Base-by-base conservation (phyloP, 176 grass and related monocot genomes). In the Paspalum notatum region DNA sequence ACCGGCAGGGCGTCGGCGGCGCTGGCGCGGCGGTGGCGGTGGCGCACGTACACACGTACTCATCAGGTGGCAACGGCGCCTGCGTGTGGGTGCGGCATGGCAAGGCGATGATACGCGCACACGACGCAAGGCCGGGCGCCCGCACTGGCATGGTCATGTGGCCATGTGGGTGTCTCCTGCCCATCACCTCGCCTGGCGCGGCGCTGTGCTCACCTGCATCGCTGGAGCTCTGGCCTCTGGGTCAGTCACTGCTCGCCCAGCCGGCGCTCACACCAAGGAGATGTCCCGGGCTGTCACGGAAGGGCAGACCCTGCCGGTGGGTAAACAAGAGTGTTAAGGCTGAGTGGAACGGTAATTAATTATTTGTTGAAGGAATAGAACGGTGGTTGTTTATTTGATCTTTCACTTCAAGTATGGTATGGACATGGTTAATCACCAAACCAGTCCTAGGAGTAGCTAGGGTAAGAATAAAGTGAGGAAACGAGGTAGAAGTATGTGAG, bases 261-360 rank as follows among this genome's bases (percentile, higher is more conserved):
- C 75, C 76, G 61, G 61, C 62, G 45, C 76, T 39, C 27, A 79
- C 46, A 12, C 60, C 75, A n/a, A 65, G 26, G 47, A 37, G 57
- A 38, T 78, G 59, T 64, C 42, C 10, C 8, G 17, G 42, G 0
- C 58, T 62, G 10, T 77, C 32, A 37, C 41, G 24, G 5, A 48
- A 17, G 13, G 8, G 73, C 54, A 26, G 4, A 16, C 14, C 12
- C 39, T 25, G 72, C 40, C 14, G 53, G 53, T 20, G 24, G 17
- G 39, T 41, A 21, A 66, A 62, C 11, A n/a, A 67, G 62, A 18
- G 27, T 64, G 13, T 26, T 37, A 8, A 20, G 18, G 32, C 32
- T 32, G 32, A 32, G 32, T 32, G 3, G 32, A 32, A 32, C 32
- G 32, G 32, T 32, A 3, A 32, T 32, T 32, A 32, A 32, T 3